phyloP scores from a whole-genome alignment of 345 rosid genomes.

The Pistacia integerrima region DNA sequence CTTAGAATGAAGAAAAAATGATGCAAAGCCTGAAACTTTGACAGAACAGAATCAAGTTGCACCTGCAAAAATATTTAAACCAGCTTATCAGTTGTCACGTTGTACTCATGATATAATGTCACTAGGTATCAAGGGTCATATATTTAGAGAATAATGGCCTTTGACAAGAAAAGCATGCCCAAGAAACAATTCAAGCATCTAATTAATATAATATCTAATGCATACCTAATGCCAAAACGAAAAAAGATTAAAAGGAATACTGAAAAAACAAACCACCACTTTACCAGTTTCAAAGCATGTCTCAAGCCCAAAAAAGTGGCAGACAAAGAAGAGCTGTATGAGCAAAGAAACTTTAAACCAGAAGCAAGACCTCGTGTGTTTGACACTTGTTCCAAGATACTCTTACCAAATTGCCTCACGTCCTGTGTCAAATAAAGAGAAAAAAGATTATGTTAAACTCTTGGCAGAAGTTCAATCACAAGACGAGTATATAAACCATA shows the following conservation, averaged over 20 bases:
- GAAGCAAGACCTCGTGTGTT: conserved; percentile 73
- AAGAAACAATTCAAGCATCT: background rate
- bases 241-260: conserved; percentile 7
- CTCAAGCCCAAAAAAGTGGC: conserved; percentile 68
- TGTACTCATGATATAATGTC: background rate
- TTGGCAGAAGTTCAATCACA: conserved; percentile 19
- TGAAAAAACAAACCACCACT: conserved; percentile 22
- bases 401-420: conserved; percentile 83
- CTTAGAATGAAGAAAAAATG: conserved; percentile 77
- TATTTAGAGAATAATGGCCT: conserved; percentile 1
- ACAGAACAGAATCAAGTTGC: conserved; percentile 58
- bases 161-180: background rate
- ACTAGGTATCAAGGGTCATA: background rate
- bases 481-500: background rate
- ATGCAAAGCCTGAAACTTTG: conserved; percentile 76
- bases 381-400: conserved; percentile 87
- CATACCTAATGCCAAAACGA: background rate
- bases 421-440: conserved; percentile 54
- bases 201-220: background rate
- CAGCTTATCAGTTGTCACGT: background rate
- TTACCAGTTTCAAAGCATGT: conserved; percentile 82
- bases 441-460: conserved; percentile 10
- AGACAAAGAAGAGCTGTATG: conserved; percentile 51
- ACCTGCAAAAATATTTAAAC: conserved; percentile 49
- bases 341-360: conserved; percentile 90